Conservation (phyloP, 225 moss, liverwort and hornwort genomes). For the Lunularia cruciata region DNA sequence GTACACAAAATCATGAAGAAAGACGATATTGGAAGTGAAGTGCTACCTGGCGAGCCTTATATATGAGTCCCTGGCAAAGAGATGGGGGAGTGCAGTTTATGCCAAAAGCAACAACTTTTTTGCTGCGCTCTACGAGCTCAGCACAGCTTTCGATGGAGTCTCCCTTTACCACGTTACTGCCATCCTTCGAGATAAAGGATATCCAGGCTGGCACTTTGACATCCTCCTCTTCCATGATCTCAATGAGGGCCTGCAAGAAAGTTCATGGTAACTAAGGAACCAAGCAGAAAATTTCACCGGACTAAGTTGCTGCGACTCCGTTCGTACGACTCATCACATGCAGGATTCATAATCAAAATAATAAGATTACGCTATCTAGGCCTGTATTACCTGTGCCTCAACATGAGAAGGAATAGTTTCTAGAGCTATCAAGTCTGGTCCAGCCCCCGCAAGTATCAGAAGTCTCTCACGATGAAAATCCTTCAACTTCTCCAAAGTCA, state of each 20-base stretch:
- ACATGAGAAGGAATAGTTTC: conserved; percentile 93
- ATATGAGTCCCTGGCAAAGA: conserved; percentile 69
- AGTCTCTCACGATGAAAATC: conserved; percentile 84
- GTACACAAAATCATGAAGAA: too few species aligned
- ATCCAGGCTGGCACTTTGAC: conserved; percentile 70
- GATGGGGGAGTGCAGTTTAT: conserved; percentile 96
- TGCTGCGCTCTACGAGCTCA: conserved; percentile 62
- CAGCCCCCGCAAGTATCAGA: conserved; percentile 73
- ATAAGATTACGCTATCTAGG: too few species aligned
- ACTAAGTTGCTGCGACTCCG: too few species aligned
- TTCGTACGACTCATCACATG: too few species aligned
- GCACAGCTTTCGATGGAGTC: conserved; percentile 75
- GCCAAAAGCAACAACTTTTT: conserved; percentile 74
- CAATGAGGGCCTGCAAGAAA: conserved; percentile 76
- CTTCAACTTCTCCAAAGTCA: conserved; percentile 84
- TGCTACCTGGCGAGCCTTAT: conserved; percentile 63
- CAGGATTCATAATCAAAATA: too few species aligned
- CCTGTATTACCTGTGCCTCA: conserved; percentile 91
- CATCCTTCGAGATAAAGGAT: conserved; percentile 92
- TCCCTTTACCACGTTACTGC: conserved; percentile 76
- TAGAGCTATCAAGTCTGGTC: conserved; percentile 80
- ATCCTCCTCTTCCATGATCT: conserved; percentile 79
- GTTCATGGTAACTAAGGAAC: too few species aligned
- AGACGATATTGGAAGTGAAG: background rate
- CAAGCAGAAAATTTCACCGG: too few species aligned